Evolutionary conservation across 768 basidiomycete genomes (phyloP), one percentile per base, ranked within the genome.

Genomic region (Pulveroboletus sp.): DNA sequence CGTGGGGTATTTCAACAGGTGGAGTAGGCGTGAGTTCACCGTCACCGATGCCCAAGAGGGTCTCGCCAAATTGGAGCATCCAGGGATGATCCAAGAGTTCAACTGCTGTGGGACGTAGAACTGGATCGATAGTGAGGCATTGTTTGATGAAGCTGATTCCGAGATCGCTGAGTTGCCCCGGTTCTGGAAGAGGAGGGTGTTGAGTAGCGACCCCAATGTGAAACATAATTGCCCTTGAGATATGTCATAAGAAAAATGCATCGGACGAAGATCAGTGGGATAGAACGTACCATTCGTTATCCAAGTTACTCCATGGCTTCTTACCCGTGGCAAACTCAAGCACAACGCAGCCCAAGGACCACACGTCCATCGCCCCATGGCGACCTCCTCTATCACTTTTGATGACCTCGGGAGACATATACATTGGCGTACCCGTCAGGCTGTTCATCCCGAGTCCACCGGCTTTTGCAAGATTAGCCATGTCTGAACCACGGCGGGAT

Each of bases 371-470:
- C 11, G 95, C 92, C 16, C 97, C 97, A 55, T 90, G 84, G 43
- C 87, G 77, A 23, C 94, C 93, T 13, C 84, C 75, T 53, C 79
- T 85, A 59, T 95, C 92, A 59, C 89, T 97, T 72, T 95, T 91
- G 74, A 99, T 98, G 45, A 97, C 84, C 65, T 99, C 97, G 2
- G 97, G 97, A 6, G 94, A 97, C 92, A 99, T 97, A 69, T 99
- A 98, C 95, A 98, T 98, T 0, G 97, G 97, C 12, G 97, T 99
- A 16, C 94, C 95, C 1, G 94, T 97, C 29, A 99, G 72, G 57
- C 89, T 90, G 69, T 93, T 94, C 64, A 85, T 84, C 69, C 65
- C 57, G 14, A 64, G 51, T 29, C 73, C 58, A 63, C 77, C 54
- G 45, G 50, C 70, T 51, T 54, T 70, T 64, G 58, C 49, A 2